These are phyloP conservation scores for Nymphaea colorata DNA, from an alignment of 164 flowering plant species.

Conservation along the genomic window DNA sequence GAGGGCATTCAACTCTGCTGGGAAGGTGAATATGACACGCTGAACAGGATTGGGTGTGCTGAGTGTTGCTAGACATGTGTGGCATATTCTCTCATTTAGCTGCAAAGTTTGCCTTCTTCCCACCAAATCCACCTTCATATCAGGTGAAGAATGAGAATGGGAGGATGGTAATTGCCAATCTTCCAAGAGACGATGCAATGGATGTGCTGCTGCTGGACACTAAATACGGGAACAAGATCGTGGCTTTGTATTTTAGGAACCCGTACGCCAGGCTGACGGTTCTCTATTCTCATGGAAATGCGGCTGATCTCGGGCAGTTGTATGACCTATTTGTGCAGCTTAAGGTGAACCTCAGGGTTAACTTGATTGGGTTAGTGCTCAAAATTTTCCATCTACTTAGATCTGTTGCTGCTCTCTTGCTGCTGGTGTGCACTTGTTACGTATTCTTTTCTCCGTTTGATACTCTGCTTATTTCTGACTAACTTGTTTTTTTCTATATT, in stretches of 20 bases:
- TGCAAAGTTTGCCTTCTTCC: slow-evolving; percentile 83
- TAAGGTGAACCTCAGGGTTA: slow-evolving; percentile 83
- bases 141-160: slow-evolving; percentile 48
- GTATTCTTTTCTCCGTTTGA: not conserved
- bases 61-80: slow-evolving; percentile 42
- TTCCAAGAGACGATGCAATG: slow-evolving; percentile 39
- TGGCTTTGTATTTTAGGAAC: slow-evolving; percentile 64
- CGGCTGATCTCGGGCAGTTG: slow-evolving; percentile 92
- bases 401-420: not conserved
- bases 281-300: slow-evolving; percentile 95
- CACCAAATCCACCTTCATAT: slow-evolving; percentile 80
- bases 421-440: not conserved
- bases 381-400: not conserved
- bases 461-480: not conserved
- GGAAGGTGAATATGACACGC: not conserved
- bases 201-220: slow-evolving; percentile 64
- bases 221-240: slow-evolving; percentile 74
- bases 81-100: slow-evolving; percentile 60
- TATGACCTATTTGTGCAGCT: slow-evolving; percentile 92
- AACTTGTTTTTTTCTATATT: not conserved
- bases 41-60: not conserved
- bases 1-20: not conserved
- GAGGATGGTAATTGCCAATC: slow-evolving; percentile 32
- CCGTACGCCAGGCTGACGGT: slow-evolving; percentile 81
- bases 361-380: slow-evolving; percentile 70